A percentile compares a stretch with the other conserved stretches of the same genome.
phyloP scores from a whole-genome alignment of 1,139 yeast species.

The Debaryomycetaceae sp. region DNA sequence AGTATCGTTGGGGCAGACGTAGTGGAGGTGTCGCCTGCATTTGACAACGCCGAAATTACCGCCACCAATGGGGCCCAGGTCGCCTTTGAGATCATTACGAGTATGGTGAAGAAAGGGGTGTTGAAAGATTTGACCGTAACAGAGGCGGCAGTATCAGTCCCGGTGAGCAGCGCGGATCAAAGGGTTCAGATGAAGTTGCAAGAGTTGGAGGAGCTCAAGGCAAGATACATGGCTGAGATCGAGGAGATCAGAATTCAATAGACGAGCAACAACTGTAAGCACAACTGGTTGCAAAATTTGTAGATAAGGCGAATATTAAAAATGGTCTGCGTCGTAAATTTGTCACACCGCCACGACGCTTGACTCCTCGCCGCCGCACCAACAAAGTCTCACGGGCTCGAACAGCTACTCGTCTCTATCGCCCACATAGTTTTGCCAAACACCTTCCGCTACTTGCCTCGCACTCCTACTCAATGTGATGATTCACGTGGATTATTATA shows the following conservation, averaged over 20 bases:
- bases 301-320: too few species aligned
- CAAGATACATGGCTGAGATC: constrained; percentile 13
- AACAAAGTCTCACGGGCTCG: too few species aligned
- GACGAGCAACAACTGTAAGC: background rate
- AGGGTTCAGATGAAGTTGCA: constrained; percentile 10
- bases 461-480: too few species aligned
- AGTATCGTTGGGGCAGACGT: constrained; percentile 74
- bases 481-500: too few species aligned
- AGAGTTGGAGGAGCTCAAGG: constrained; percentile 15
- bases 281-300: too few species aligned
- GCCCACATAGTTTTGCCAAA: too few species aligned
- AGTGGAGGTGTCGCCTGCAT: constrained; percentile 75
- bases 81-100: constrained; percentile 63
- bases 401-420: too few species aligned
- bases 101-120: constrained; percentile 63
- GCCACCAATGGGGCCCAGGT: constrained; percentile 76
- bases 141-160: constrained; percentile 4
- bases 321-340: too few species aligned
- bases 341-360: too few species aligned
- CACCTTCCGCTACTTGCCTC: too few species aligned
- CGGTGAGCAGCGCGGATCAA: background rate
- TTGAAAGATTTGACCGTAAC: constrained; percentile 11
- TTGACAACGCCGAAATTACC: constrained; percentile 68
- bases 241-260: constrained; percentile 3
- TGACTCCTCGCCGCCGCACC: too few species aligned